Evolutionary conservation across 352 stramenopile genomes (phyloP), one percentile per base, ranked within the genome.

Genomic region (Globisporangium rhizosaccharum): DNA sequence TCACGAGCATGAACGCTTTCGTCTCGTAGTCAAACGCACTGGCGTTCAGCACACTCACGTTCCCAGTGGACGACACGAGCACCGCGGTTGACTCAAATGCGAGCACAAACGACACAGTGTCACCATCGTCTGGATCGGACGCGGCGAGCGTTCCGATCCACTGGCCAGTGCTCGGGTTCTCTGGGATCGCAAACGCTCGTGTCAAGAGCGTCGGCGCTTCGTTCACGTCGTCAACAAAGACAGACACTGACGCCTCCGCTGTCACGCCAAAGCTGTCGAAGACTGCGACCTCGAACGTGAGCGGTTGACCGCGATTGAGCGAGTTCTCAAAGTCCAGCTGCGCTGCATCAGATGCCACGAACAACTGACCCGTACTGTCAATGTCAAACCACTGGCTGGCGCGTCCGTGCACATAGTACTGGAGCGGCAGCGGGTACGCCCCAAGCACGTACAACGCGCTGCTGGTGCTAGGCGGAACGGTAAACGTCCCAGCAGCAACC

Each of bases 141-240:
- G 56, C 71, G 12, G 23, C 14, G 12, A 85, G 44, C 8, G 68
- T 46, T 9, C 78, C 78, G 20, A 85, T 81, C 62, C 67, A 70
- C 12, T 70, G 52, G 6, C 75, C 78, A n/a, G 51, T n/a, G 17
- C 37, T 18, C 25, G 75, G 62, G 15, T 88, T 88, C 30, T 88
- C 78, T 8, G 41, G 2, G 14, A 88, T 75, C 33, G 71, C 49
- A 49, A 85, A 84, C 17, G 37, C 55, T 14, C 59, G 66, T 15
- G n/a, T 68, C 18, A 52, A 54, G 15, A 85, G 69, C 0, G 46
- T 17, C 6, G 78, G 78, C 14, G 61, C 11, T 30, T 88, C 78
- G 47, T 85, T 88, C 0, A 74, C 73, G 46, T 88, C 56, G 14
- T 85, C 71, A n/a, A 88, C 55, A 53, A 73, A 71, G 2, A 85